Base-by-base conservation (phyloP, 352 stramenopile species). In the Globisporangium polare region DNA sequence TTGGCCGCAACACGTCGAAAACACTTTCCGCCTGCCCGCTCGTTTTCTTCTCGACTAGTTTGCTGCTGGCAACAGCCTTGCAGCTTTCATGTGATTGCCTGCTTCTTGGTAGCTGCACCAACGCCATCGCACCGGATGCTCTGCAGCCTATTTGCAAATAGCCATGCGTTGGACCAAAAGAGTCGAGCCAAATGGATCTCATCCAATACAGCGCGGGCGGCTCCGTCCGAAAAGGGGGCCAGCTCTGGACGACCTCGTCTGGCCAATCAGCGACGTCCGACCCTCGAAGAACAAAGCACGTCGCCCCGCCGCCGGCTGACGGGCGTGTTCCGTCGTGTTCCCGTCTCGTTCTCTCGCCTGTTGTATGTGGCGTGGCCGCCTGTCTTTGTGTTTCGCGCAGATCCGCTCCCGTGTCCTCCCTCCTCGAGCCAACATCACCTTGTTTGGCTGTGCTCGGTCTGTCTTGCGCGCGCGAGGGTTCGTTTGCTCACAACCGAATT, bases 261-360 rank as follows among this genome's bases (percentile, higher is more conserved):
- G 33, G 15, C 53, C 53, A 59, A 59, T 59, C 35, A 50, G 37
- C 4, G 22, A 17, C 53, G 41, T 59, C 22, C 35, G 53, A 59
- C 35, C 20, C 13, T 12, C 6, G 26, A 59, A 59, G 53, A 59
- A 59, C 10, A 29, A 35, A 17, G 20, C 5, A 59, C 27, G 53
- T 59, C 53, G 53, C 53, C 53, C 53, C 1, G 2, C 53, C 29
- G n/a, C 20, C 37, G 33, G 17, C 13, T 50, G 24, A 46, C 41
- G 22, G 3, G 5, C 20, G 5, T 59, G 53, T 59, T 59, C 37
- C 53, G 53, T 59, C 53, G 24, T 22, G 53, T 59, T 59, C 53
- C 12, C n/a, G 1, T 57, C 12, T 10, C 51, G 31, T 45, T 57
- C n/a, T 31, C n/a, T 45, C 31, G 31, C 5, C 10, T 45, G 31